These are phyloP conservation scores for Mycena indigotica DNA, from an alignment of 768 basidiomycete genomes.

Conservation along the genomic window DNA sequence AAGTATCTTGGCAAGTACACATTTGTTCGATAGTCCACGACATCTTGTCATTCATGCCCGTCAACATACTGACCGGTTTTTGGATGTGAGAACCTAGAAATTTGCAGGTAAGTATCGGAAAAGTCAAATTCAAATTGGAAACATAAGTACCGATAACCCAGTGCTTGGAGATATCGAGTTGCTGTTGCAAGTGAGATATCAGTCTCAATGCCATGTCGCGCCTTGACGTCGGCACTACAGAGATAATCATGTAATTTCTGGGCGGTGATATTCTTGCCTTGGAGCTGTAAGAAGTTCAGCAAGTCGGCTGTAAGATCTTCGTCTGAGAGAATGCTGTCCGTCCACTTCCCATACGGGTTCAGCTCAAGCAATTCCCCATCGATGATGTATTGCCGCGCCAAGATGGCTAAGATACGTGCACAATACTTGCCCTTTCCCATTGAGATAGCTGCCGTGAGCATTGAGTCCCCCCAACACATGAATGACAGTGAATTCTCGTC, in stretches of 20 bases:
- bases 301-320: conserved; percentile 4
- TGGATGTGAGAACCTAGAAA: neutral
- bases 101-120: neutral
- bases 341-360: conserved; percentile 20
- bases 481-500: neutral
- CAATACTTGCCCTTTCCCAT: conserved; percentile 2
- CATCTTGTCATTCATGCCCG: conserved; percentile 38
- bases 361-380: conserved; percentile 7
- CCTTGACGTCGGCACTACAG: neutral
- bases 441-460: conserved; percentile 1
- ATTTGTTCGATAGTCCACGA: conserved; percentile 33
- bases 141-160: neutral
- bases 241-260: conserved; percentile 17
- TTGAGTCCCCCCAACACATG: conserved; percentile 12
- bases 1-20: conserved; percentile 29
- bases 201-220: neutral
- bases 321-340: conserved; percentile 13
- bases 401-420: neutral
- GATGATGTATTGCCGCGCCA: conserved; percentile 5
- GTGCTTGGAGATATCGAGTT: neutral
- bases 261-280: conserved; percentile 15
- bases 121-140: neutral
- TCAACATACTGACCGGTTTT: conserved; percentile 28
- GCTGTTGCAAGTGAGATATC: neutral
- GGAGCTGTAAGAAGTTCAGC: neutral